Conservation (phyloP, 148 eudicot genomes). For the Selenicereus undatus region DNA sequence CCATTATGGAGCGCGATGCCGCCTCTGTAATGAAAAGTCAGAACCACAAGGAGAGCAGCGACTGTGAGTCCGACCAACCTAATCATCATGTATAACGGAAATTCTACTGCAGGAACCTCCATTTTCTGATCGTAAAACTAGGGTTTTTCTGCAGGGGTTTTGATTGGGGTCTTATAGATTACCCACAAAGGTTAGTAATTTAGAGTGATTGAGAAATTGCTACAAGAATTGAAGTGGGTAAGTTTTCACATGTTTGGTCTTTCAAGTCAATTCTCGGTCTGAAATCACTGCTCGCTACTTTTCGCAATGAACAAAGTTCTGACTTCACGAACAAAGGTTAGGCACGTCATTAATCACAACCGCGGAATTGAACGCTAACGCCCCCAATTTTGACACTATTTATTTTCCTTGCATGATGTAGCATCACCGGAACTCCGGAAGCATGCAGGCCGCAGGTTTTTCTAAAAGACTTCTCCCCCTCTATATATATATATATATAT, state of each 20-base stretch:
- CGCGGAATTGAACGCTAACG: no score
- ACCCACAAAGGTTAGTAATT: neutral
- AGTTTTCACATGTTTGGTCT: neutral
- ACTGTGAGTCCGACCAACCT: constrained; percentile 54
- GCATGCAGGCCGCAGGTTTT: no score
- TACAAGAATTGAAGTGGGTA: neutral
- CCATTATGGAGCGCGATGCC: constrained; percentile 70
- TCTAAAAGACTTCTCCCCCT: no score
- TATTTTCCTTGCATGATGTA: no score
- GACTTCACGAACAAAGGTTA: no score
- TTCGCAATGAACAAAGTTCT: no score
- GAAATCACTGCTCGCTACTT: no score
- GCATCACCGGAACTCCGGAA: no score
- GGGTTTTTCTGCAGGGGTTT: neutral
- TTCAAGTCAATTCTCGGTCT: neutral
- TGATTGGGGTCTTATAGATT: neutral
- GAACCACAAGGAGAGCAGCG: constrained; percentile 47
- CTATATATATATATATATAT: no score
- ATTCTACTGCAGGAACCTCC: constrained; percentile 67
- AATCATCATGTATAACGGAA: constrained; percentile 60
- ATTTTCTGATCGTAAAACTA: constrained; percentile 31
- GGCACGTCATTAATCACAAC: no score
- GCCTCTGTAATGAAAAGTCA: constrained; percentile 79
- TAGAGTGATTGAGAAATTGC: no score
- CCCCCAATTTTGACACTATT: no score